These are phyloP conservation scores for Colletotrichum sp. DNA, from an alignment of 2,329 filamentous ascomycete genomes.

Conservation along the genomic window DNA sequence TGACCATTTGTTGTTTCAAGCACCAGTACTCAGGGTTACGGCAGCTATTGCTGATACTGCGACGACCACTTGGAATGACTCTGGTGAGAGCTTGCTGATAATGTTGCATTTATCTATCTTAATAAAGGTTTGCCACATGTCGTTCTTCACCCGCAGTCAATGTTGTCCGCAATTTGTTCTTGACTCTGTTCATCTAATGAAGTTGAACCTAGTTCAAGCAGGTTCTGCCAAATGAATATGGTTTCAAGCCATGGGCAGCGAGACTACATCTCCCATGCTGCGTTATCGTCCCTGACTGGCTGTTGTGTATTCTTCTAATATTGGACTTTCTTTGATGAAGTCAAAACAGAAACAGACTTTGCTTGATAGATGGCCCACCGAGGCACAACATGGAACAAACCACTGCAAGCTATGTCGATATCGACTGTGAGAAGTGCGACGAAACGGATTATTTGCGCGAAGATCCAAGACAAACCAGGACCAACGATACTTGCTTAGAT, in stretches of 20 bases:
- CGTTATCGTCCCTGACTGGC: not conserved
- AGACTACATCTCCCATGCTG: fast-evolving
- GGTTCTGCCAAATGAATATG: not conserved
- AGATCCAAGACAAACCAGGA: not conserved
- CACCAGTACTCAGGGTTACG: not conserved
- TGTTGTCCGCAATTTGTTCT: not conserved
- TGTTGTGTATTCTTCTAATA: not conserved
- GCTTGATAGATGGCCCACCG: fast-evolving
- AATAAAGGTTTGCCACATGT: not conserved
- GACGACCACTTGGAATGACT: not conserved
- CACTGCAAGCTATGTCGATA: not conserved
- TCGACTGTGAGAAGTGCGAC: not conserved
- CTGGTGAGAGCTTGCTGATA: not conserved
- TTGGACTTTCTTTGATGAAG: not conserved
- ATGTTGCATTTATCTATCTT: fast-evolving
- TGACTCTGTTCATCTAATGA: fast-evolving
- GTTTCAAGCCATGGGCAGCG: not conserved
- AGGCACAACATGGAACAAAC: not conserved
- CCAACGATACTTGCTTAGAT: not conserved
- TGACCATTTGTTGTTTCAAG: not conserved
- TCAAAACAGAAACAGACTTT: fast-evolving
- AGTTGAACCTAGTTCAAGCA: not conserved
- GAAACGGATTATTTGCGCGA: not conserved
- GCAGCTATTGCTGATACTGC: not conserved
- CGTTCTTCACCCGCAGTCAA: not conserved